Percentiles rank a stretch among this genome's conserved stretches.
Evolutionary conservation across 2,329 filamentous ascomycete genomes (phyloP).

Genomic region (Apiospora koreana): DNA sequence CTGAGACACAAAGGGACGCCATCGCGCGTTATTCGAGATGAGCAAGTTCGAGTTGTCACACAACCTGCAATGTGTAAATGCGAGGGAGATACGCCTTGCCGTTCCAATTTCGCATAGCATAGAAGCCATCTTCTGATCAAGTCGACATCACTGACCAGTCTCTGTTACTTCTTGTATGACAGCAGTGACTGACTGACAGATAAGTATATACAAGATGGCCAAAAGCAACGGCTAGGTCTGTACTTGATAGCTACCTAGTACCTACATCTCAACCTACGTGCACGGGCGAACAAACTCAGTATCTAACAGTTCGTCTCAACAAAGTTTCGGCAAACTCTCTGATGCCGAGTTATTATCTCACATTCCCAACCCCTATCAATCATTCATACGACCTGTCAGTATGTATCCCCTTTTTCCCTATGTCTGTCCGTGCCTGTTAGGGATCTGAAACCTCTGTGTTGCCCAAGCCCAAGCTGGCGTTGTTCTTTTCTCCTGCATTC

Average conservation of each 20-base stretch:
- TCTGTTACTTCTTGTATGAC: neutral
- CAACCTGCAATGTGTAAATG: neutral
- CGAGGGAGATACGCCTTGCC: neutral
- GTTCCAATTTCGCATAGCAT: neutral
- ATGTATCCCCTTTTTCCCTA: neutral
- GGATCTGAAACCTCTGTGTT: neutral
- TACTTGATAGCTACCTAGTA: neutral
- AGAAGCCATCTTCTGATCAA: too few species aligned
- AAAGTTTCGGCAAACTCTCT: slow-evolving; percentile 6
- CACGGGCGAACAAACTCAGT: neutral
- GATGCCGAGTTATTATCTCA: neutral
- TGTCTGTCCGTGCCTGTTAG: neutral
- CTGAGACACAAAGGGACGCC: slow-evolving; percentile 6
- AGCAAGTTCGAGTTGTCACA: slow-evolving; percentile 3
- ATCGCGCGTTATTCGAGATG: neutral
- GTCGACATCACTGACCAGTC: too few species aligned
- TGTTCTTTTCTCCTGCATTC: neutral
- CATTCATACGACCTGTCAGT: neutral
- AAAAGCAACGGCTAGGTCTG: neutral
- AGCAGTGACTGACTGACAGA: neutral
- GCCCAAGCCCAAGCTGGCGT: neutral
- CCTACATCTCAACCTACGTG: neutral
- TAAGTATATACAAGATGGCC: neutral
- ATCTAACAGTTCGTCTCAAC: neutral
- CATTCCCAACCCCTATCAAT: neutral